A percentile compares a stretch with the other conserved stretches of the same genome.
Evolutionary conservation across 2,329 filamentous ascomycete genomes (phyloP).

Genomic region (Clarireedia homoeocarpa): DNA sequence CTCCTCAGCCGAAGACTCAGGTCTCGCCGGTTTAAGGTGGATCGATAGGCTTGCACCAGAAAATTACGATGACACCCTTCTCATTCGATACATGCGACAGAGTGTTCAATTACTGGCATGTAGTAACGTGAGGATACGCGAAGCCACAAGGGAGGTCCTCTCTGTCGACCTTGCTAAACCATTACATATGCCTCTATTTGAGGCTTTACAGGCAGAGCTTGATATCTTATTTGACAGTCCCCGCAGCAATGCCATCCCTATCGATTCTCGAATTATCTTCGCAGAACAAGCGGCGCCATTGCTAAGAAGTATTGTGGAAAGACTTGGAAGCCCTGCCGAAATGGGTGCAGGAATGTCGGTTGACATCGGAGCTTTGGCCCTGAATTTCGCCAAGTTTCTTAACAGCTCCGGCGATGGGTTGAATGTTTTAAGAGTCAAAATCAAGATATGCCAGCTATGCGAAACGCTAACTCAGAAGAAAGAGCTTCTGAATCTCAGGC

Average conservation of each 20-base stretch:
- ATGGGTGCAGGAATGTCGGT: constrained; percentile 54
- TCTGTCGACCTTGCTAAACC: constrained; percentile 56
- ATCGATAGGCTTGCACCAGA: constrained; percentile 50
- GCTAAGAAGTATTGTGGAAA: constrained; percentile 55
- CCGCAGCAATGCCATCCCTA: constrained; percentile 41
- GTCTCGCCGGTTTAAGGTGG: constrained; percentile 51
- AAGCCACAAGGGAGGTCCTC: constrained; percentile 58
- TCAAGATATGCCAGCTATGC: constrained; percentile 60
- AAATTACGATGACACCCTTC: constrained; percentile 50
- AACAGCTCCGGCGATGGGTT: constrained; percentile 49
- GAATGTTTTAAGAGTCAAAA: constrained; percentile 55
- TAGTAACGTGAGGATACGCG: constrained; percentile 54
- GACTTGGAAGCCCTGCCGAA: constrained; percentile 55
- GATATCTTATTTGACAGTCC: constrained; percentile 53
- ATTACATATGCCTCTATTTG: constrained; percentile 56
- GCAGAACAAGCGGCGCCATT: constrained; percentile 60
- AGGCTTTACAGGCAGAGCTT: constrained; percentile 56
- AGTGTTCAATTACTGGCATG: constrained; percentile 60
- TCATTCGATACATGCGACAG: constrained; percentile 52
- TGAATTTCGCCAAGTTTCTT: constrained; percentile 61
- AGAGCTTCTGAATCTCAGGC: constrained; percentile 59
- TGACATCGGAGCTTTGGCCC: constrained; percentile 53
- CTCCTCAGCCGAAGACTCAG: constrained; percentile 44
- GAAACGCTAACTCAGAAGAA: constrained; percentile 59
- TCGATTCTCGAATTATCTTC: constrained; percentile 56